phyloP scores from a whole-genome alignment of 345 rosid genomes.

The Lumnitzera racemosa region DNA sequence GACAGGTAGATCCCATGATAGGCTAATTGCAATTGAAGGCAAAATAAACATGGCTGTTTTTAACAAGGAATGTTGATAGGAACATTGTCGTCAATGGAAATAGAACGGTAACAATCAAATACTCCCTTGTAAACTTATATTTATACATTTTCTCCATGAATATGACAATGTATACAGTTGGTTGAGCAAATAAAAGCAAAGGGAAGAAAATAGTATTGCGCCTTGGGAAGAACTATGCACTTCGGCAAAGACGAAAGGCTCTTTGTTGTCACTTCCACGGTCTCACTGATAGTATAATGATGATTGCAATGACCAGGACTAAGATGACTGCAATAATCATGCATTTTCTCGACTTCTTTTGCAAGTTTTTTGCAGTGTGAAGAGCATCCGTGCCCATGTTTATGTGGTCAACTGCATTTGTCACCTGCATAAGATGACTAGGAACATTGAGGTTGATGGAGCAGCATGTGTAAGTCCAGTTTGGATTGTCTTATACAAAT shows the following conservation, averaged over 20 bases:
- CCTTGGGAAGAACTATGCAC: neutral
- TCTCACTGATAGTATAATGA: conserved; percentile 43
- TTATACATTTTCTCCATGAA: too few species aligned
- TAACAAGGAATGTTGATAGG: too few species aligned
- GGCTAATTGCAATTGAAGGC: too few species aligned
- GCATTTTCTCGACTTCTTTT: conserved; percentile 56
- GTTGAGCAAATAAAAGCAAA: too few species aligned
- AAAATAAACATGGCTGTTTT: too few species aligned
- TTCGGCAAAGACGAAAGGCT: neutral
- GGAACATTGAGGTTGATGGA: neutral
- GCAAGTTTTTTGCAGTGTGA: conserved; percentile 38
- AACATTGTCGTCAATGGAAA: too few species aligned
- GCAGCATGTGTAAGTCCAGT: too few species aligned
- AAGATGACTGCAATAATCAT: conserved; percentile 49
- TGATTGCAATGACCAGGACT: conserved; percentile 42
- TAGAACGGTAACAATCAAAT: too few species aligned
- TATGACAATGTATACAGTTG: too few species aligned
- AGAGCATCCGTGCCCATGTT: conserved; percentile 50
- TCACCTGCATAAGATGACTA: conserved; percentile 29
- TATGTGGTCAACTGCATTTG: conserved; percentile 49
- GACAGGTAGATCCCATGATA: neutral
- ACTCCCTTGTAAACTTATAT: too few species aligned
- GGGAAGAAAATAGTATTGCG: too few species aligned
- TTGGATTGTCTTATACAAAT: too few species aligned
- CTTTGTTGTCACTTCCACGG: conserved; percentile 45